Evolutionary conservation across 805 yeast species (phyloP).

Genomic region (Candida golubevii): DNA sequence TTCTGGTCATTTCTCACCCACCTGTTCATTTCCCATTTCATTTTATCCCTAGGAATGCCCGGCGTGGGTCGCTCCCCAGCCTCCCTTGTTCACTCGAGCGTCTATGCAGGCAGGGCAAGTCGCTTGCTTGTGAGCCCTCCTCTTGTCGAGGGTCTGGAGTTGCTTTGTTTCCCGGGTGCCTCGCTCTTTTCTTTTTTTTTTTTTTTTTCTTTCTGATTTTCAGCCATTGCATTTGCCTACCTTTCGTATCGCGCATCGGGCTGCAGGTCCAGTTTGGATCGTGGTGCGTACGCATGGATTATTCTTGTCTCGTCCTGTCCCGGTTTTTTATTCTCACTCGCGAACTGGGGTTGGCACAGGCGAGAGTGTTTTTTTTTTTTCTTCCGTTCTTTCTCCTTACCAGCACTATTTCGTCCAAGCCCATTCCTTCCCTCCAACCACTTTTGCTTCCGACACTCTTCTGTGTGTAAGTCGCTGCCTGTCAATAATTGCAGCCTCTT

Average conservation of each 20-base stretch:
- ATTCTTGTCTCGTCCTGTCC: conserved; percentile 8
- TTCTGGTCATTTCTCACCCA: too few relatives aligned
- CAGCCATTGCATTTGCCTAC: conserved; percentile 4
- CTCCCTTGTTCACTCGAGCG: too few relatives aligned
- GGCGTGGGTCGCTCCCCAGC: too few relatives aligned
- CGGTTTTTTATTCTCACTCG: conserved; percentile 8
- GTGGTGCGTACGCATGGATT: conserved; percentile 9
- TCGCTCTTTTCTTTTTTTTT: background rate
- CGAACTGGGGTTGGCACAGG: conserved; percentile 7
- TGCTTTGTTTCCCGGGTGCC: background rate
- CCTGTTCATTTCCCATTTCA: too few relatives aligned
- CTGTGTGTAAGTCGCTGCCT: background rate
- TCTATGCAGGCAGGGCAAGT: too few relatives aligned
- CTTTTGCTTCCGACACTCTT: background rate
- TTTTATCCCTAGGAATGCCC: too few relatives aligned
- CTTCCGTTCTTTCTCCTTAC: background rate
- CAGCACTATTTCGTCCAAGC: background rate
- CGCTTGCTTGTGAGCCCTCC: too few relatives aligned
- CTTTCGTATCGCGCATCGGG: conserved; percentile 11
- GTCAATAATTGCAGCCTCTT: too few relatives aligned
- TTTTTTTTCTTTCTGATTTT: conserved; percentile 1
- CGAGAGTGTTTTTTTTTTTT: background rate
- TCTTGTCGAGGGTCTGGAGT: too few relatives aligned
- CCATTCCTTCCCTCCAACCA: background rate
- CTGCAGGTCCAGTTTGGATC: conserved; percentile 14